Conservation (phyloP, 768 basidiomycete species). For the Mycena indigotica region DNA sequence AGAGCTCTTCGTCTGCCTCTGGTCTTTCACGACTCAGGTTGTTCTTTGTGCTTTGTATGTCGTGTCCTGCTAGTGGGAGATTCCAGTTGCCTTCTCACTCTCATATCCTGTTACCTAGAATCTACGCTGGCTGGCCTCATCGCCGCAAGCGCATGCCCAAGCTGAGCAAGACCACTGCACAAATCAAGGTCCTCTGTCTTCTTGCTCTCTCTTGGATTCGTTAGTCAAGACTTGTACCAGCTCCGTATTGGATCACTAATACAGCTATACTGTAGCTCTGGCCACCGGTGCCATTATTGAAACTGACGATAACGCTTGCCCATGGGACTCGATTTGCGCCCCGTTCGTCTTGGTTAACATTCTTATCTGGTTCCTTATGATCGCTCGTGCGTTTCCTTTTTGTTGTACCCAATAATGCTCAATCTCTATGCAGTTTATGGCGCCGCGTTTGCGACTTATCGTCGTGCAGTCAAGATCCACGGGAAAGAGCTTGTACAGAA, state of each 20-base stretch:
- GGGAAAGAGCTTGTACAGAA: background rate
- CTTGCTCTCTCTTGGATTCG: conserved; percentile 1
- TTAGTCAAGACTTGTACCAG: background rate
- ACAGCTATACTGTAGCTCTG: background rate
- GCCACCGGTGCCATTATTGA: background rate
- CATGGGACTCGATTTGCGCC: background rate
- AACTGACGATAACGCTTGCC: background rate
- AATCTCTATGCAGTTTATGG: background rate
- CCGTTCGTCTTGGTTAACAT: background rate
- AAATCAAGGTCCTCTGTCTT: conserved; percentile 1
- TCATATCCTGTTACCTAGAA: background rate
- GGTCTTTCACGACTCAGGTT: background rate
- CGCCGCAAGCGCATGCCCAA: background rate
- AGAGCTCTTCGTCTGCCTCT: background rate
- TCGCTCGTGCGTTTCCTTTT: background rate
- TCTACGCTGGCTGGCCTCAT: background rate
- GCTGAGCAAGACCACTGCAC: background rate
- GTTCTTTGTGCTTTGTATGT: background rate
- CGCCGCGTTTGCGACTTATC: conserved; percentile 1
- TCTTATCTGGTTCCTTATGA: conserved; percentile 1
- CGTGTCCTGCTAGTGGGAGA: background rate
- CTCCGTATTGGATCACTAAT: background rate
- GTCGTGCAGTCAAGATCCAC: conserved; percentile 1
- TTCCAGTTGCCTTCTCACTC: background rate
- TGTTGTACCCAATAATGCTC: background rate